Conservation (phyloP, 2,329 filamentous ascomycete genomes). For the Raffaelea arxii region DNA sequence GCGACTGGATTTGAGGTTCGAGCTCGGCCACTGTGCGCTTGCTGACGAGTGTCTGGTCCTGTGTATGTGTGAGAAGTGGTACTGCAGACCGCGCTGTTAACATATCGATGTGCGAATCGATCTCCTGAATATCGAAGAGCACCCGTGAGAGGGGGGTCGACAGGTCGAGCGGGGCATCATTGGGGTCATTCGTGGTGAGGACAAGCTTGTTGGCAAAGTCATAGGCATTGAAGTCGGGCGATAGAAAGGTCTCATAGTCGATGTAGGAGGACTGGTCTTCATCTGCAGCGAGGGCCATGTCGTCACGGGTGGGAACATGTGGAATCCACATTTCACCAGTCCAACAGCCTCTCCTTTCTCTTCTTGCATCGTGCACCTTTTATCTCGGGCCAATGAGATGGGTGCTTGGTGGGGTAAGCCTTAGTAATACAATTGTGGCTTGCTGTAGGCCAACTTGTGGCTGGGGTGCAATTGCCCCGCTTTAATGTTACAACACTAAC, state of each 20-base stretch:
- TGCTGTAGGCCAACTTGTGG: no score
- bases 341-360: no score
- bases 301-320: no score
- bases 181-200: slow-evolving; percentile 81
- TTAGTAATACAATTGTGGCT: no score
- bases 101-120: slow-evolving; percentile 89
- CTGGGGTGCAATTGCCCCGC: no score
- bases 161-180: slow-evolving; percentile 82
- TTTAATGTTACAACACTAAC: no score
- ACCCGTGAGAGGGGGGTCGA: slow-evolving; percentile 89
- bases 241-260: slow-evolving; percentile 87
- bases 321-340: no score
- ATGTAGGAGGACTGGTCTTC: slow-evolving; percentile 68
- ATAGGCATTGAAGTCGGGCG: slow-evolving; percentile 69
- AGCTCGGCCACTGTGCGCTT: slow-evolving; percentile 64
- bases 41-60: slow-evolving; percentile 63
- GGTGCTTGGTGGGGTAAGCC: no score
- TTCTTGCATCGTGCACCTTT: no score
- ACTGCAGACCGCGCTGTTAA: slow-evolving; percentile 78
- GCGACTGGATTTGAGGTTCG: slow-evolving; percentile 65
- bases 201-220: slow-evolving; percentile 84
- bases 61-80: slow-evolving; percentile 70
- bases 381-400: neutral
- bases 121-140: slow-evolving; percentile 92
- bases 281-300: slow-evolving; percentile 21